Conservation (phyloP, 129 eudicot genomes). For the Daucus carota region DNA sequence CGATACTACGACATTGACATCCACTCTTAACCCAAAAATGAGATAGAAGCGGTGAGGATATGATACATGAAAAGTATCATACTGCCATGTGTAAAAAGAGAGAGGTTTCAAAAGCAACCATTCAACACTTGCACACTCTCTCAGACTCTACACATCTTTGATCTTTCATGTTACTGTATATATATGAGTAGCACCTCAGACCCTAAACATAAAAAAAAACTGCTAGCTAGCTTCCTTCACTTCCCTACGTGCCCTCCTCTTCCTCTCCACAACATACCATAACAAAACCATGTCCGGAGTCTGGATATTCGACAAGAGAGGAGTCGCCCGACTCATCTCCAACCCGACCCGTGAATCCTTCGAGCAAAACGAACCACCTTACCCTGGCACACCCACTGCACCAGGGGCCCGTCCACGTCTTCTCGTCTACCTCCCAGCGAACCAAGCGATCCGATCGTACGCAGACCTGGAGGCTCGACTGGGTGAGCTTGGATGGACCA, state of each 20-base stretch:
- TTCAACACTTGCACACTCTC: slow-evolving; percentile 4
- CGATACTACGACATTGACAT: too few relatives aligned
- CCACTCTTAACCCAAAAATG: too few relatives aligned
- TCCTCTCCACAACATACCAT: slow-evolving; percentile 11
- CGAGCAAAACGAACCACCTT: slow-evolving; percentile 21
- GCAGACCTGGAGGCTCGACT: slow-evolving; percentile 21
- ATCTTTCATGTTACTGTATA: background rate
- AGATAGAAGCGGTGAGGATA: background rate
- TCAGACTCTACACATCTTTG: background rate
- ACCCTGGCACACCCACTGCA: slow-evolving; percentile 33
- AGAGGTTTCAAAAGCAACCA: slow-evolving; percentile 1
- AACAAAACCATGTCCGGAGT: slow-evolving; percentile 31
- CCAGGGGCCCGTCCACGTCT: slow-evolving; percentile 32
- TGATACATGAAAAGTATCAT: background rate
- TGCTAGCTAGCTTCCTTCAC: background rate
- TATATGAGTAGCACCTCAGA: slow-evolving; percentile 2
- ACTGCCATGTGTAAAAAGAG: background rate
- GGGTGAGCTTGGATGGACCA: slow-evolving; percentile 25
- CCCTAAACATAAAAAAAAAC: background rate
- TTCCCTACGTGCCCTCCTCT: background rate
- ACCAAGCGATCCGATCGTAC: slow-evolving; percentile 26
- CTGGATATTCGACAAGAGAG: slow-evolving; percentile 33
- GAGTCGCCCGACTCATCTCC: slow-evolving; percentile 22
- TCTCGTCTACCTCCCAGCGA: slow-evolving; percentile 26
- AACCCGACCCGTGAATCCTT: slow-evolving; percentile 37